Conservation (phyloP, 306 rosid genomes). For the Cucumis cinereus region DNA sequence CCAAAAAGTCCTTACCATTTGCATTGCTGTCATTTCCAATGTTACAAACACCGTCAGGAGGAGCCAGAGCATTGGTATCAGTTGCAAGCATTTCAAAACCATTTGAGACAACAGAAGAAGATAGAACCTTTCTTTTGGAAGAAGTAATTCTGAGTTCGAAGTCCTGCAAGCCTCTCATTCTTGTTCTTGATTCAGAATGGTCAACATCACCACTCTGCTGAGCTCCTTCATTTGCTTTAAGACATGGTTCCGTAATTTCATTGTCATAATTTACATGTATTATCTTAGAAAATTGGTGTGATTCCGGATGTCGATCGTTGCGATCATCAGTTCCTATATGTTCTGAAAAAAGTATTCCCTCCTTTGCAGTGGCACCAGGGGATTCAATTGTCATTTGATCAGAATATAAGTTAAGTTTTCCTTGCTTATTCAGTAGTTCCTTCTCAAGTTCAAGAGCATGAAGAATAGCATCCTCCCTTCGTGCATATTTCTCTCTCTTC, state of each 20-base stretch:
- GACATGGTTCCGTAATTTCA: constrained; percentile 18
- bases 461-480: constrained; percentile 94
- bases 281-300: constrained; percentile 17
- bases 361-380: constrained; percentile 23
- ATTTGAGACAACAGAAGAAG: constrained; percentile 28
- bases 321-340: constrained; percentile 22
- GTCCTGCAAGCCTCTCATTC: constrained; percentile 60
- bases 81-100: constrained; percentile 29
- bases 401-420: constrained; percentile 39
- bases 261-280: constrained; percentile 21
- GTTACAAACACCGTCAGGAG: constrained; percentile 19
- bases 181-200: constrained; percentile 31
- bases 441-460: constrained; percentile 92
- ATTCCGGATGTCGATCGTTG: constrained; percentile 20
- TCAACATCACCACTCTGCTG: constrained; percentile 38
- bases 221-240: constrained; percentile 29
- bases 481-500: constrained; percentile 96
- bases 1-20: constrained; percentile 25
- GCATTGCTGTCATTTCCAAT: constrained; percentile 21
- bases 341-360: constrained; percentile 23
- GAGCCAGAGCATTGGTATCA: constrained; percentile 28
- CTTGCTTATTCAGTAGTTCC: constrained; percentile 47
- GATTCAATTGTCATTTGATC: constrained; percentile 21
- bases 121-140: constrained; percentile 26
- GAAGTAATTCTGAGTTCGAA: constrained; percentile 37